Percentiles rank a stretch among this genome's conserved stretches.
These are phyloP conservation scores for Tritrichomonas musculus DNA, from an alignment of 208 protist species.

Conservation along the genomic window DNA sequence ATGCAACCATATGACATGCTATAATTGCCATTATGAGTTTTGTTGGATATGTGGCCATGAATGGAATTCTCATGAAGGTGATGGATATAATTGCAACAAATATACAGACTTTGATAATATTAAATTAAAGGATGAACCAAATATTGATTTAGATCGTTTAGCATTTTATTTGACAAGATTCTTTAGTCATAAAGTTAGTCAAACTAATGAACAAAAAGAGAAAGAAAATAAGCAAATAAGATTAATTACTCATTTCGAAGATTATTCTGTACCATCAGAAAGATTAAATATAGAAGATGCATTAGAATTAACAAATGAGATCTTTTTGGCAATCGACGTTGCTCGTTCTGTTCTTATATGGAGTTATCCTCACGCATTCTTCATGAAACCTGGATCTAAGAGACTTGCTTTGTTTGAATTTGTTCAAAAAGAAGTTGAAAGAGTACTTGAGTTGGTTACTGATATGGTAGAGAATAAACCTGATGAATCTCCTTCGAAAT, in stretches of 20 bases:
- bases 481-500: background rate
- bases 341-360: background rate
- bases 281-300: background rate
- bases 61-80: background rate
- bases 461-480: background rate
- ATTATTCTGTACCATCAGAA: background rate
- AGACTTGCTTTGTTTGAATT: background rate
- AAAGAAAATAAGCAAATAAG: background rate
- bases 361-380: background rate
- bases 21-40: background rate
- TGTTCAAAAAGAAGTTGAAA: background rate
- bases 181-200: background rate
- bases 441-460: background rate
- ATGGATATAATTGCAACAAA: background rate
- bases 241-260: background rate
- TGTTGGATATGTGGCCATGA: conserved; percentile 37
- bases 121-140: background rate
- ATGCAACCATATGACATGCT: conserved; percentile 36
- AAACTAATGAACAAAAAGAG: background rate
- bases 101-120: background rate
- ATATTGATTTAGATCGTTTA: background rate
- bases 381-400: background rate
- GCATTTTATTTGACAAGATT: background rate
- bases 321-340: background rate
- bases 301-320: background rate